Conservation (phyloP, 2,329 filamentous ascomycete genomes). For the Cyclaneusma minus region DNA sequence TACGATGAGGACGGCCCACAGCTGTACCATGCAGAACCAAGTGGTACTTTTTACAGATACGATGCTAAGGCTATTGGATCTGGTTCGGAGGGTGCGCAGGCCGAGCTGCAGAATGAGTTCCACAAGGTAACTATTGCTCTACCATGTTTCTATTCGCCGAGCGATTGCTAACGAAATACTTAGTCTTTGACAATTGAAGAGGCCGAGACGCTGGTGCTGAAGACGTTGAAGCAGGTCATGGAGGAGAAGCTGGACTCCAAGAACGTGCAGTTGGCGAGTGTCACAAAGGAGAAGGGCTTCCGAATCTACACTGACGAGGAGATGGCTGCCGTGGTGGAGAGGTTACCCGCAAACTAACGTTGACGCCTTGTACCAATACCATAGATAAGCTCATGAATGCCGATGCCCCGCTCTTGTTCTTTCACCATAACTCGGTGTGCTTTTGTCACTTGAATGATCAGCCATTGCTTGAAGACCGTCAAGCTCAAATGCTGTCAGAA, state of each 20-base stretch:
- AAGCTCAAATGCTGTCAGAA: too few species aligned
- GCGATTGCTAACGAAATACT: slow-evolving; percentile 9
- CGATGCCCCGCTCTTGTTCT: too few species aligned
- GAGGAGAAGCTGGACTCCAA: slow-evolving; percentile 98
- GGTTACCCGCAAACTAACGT: slow-evolving; percentile 59
- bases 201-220: slow-evolving; percentile 87
- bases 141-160: neutral
- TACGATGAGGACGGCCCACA: slow-evolving; percentile 95
- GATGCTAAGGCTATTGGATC: slow-evolving; percentile 98
- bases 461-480: too few species aligned
- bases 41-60: slow-evolving; percentile 96
- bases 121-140: slow-evolving; percentile 49
- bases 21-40: slow-evolving; percentile 95
- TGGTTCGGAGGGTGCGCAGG: slow-evolving; percentile 91
- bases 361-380: slow-evolving; percentile 2
- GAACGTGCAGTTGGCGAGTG: slow-evolving; percentile 95
- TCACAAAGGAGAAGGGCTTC: slow-evolving; percentile 96
- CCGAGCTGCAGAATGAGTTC: slow-evolving; percentile 96
- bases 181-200: slow-evolving; percentile 80
- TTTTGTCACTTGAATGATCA: too few species aligned
- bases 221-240: slow-evolving; percentile 99
- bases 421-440: too few species aligned
- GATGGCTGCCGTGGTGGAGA: slow-evolving; percentile 84
- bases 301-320: slow-evolving; percentile 97
- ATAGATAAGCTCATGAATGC: too few species aligned